These are phyloP conservation scores for Teunomyces cretensis DNA, from an alignment of 805 yeast genomes.

Conservation along the genomic window DNA sequence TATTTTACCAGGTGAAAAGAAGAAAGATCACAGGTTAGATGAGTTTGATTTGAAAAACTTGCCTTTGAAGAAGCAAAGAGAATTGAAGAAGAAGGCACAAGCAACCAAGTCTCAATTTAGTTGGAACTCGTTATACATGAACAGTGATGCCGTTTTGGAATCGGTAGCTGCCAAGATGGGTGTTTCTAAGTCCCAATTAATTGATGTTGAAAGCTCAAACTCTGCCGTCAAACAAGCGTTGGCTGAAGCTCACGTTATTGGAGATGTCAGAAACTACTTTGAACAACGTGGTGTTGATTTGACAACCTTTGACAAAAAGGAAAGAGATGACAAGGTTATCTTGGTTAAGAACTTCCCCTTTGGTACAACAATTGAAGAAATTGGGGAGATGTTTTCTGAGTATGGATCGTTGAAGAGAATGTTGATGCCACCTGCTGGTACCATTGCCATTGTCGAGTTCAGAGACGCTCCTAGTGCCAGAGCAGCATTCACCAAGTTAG, in stretches of 20 bases:
- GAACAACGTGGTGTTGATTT: conserved; percentile 85
- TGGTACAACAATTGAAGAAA: conserved; percentile 78
- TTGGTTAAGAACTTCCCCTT: conserved; percentile 88
- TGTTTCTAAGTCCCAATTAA: conserved; percentile 73
- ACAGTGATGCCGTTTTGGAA: conserved; percentile 86
- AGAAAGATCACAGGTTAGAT: conserved; percentile 79
- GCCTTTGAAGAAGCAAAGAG: conserved; percentile 89
- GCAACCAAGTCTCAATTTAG: conserved; percentile 86
- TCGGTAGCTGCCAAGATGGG: conserved; percentile 87
- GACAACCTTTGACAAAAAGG: conserved; percentile 60
- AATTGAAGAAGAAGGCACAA: conserved; percentile 75
- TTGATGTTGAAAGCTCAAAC: conserved; percentile 81
- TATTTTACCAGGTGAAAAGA: conserved; percentile 79
- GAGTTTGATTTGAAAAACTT: conserved; percentile 89
- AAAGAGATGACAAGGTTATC: conserved; percentile 77
- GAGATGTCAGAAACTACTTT: conserved; percentile 85
- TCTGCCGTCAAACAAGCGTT: conserved; percentile 96
- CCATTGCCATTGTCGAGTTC: conserved; percentile 91
- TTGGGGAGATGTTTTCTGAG: conserved; percentile 76
- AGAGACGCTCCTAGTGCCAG: conserved; percentile 81
- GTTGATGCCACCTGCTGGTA: conserved; percentile 94
- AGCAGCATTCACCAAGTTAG: conserved; percentile 82
- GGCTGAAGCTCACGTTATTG: conserved; percentile 95
- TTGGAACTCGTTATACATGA: conserved; percentile 94
- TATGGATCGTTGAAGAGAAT: conserved; percentile 79